A percentile compares a stretch with the other conserved stretches of the same genome.
Evolutionary conservation across 129 eudicot genomes (phyloP).

Genomic region (Chrysanthemum seticuspe): DNA sequence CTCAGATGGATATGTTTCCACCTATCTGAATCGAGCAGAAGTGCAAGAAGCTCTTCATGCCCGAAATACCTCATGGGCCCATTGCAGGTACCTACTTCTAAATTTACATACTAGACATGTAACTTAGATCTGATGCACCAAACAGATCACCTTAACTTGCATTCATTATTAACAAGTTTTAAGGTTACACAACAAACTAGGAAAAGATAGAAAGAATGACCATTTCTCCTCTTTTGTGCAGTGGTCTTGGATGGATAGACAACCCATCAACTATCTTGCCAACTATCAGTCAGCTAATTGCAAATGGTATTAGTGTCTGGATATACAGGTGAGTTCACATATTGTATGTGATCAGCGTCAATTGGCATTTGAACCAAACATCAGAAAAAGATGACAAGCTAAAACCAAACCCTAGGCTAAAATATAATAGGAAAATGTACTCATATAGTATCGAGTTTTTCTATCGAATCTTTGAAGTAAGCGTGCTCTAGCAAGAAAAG

Average conservation of each 20-base stretch:
- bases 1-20: constrained; percentile 31
- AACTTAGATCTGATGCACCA: background rate
- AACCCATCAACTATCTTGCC: constrained; percentile 45
- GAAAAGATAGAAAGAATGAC: constrained; percentile 4
- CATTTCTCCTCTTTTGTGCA: constrained; percentile 5
- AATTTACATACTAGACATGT: background rate
- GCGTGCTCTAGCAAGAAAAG: no score
- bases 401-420: no score
- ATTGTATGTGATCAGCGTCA: background rate
- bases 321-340: constrained; percentile 41
- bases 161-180: no score
- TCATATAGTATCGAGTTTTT: no score
- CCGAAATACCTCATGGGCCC: constrained; percentile 34
- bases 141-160: background rate
- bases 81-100: constrained; percentile 39
- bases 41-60: constrained; percentile 58
- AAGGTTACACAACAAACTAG: background rate
- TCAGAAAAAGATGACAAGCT: no score
- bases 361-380: background rate
- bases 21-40: constrained; percentile 42
- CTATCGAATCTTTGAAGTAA: no score
- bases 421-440: no score
- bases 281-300: constrained; percentile 40
- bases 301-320: constrained; percentile 42
- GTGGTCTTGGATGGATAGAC: constrained; percentile 39